These are phyloP conservation scores for Kurtzmaniella quercitrusa DNA, from an alignment of 1,139 yeast species.

Conservation along the genomic window DNA sequence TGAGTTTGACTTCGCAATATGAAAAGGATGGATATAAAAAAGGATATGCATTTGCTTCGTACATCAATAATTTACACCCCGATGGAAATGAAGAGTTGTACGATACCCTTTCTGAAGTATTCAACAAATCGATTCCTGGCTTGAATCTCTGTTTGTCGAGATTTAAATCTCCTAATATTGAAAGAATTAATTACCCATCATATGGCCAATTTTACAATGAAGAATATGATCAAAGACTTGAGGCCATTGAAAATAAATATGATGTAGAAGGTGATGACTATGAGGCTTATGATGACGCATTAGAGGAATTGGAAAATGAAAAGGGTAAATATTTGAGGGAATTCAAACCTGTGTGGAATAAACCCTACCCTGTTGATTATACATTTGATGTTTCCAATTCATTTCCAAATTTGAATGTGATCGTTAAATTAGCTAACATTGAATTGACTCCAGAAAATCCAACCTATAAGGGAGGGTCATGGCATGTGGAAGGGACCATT, in stretches of 20 bases:
- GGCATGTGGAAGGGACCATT: slow-evolving; percentile 44
- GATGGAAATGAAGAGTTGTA: slow-evolving; percentile 19
- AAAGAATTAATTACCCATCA: slow-evolving; percentile 16
- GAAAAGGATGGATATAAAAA: slow-evolving; percentile 9
- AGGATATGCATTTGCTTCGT: slow-evolving; percentile 18
- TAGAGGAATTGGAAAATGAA: slow-evolving; percentile 10
- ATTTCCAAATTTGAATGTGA: slow-evolving; percentile 27
- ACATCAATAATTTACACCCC: slow-evolving; percentile 40
- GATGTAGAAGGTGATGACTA: slow-evolving; percentile 9
- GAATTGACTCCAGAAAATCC: slow-evolving; percentile 41
- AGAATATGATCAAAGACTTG: slow-evolving; percentile 10
- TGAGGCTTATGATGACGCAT: neutral
- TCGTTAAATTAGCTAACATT: slow-evolving; percentile 38
- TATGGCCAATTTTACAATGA: slow-evolving; percentile 14
- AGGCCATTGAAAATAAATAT: slow-evolving; percentile 9
- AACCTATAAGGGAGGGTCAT: slow-evolving; percentile 34
- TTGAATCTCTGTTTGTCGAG: slow-evolving; percentile 24
- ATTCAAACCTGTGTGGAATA: slow-evolving; percentile 13
- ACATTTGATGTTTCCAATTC: slow-evolving; percentile 14
- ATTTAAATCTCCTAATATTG: slow-evolving; percentile 15
- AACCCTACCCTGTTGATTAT: slow-evolving; percentile 14
- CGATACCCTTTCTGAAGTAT: slow-evolving; percentile 22
- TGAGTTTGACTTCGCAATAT: slow-evolving; percentile 11
- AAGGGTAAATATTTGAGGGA: slow-evolving; percentile 13
- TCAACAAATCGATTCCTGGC: slow-evolving; percentile 26